Base-by-base conservation (phyloP, 164 flowering plant genomes). In the Aristolochia contorta region DNA sequence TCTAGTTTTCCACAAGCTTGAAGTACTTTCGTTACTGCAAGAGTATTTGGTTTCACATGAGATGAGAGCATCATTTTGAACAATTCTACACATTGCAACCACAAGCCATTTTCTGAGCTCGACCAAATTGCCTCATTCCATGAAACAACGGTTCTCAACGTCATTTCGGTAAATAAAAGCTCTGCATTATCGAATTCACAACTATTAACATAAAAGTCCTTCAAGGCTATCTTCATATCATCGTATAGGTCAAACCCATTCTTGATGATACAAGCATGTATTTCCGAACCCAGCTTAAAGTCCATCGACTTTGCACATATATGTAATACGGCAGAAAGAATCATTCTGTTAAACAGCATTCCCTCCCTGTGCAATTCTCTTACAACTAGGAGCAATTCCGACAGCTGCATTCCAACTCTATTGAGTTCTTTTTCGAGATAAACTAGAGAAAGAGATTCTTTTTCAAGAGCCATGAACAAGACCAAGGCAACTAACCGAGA, bases 221-320 rank as follows among this genome's bases (percentile, higher is more conserved):
- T 69, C 75, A 87, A 46, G 14, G 79, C 81, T 79, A 78, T 67
- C 27, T 63, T 78, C 72, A 75, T 47, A 74, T 76, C 25, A 6
- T 58, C 66, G 70, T 84, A 79, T 53, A 50, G 41, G 48, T 77
- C 78, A 63, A 80, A 75, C 23, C 89, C 89, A 47, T 60, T 80
- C 69, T 84, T 87, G 65, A 84, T 71, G 49, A 79, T 57, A 65
- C 63, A 71, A 23, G 78, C 84, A 77, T 84, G 90, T 49, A 83
- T 66, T 58, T 64, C 78, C 51, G 73, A 43, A 3, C 94, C 90
- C 52, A 83, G 58, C 74, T 74, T 71, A 19, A 54, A 55, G 56
- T 74, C 75, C 75, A 45, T 66, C 51, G 71, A 59, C 51, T 46
- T 55, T 1, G 71, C 65, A 57, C 82, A 84, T 33, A 78, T 22